These are phyloP conservation scores for Hypoxylon lienhwacheense DNA, from an alignment of 495 filamentous ascomycete genomes.

Conservation along the genomic window DNA sequence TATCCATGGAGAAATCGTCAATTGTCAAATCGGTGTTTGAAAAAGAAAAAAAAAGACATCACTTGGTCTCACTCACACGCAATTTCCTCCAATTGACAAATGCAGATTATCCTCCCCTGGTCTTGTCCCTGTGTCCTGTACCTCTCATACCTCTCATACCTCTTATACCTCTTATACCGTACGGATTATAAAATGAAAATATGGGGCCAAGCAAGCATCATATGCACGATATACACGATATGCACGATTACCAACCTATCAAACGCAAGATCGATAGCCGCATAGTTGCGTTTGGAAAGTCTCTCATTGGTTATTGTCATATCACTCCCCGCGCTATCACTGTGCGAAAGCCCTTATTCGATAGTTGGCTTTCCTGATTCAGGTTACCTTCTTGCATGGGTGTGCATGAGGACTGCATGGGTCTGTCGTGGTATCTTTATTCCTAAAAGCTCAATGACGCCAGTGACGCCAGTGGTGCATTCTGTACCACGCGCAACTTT, in stretches of 20 bases:
- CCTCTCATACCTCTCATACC: too few relatives aligned
- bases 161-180: too few relatives aligned
- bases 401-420: too few relatives aligned
- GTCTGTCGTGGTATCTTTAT: conserved; percentile 24
- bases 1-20: conserved; percentile 10
- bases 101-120: too few relatives aligned
- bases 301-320: conserved; percentile 33
- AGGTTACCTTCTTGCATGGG: conserved; percentile 27
- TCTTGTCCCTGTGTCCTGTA: conserved; percentile 14
- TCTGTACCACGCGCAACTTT: conserved; percentile 13
- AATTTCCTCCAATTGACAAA: conserved; percentile 9
- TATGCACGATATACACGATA: conserved; percentile 40
- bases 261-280: conserved; percentile 36
- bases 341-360: conserved; percentile 20
- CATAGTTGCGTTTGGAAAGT: conserved; percentile 33
- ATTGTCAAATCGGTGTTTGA: neutral
- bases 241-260: conserved; percentile 39
- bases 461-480: conserved; percentile 35
- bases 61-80: conserved; percentile 1
- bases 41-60: conserved; percentile 4
- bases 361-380: conserved; percentile 22
- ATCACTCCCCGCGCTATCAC: conserved; percentile 33
- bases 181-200: conserved; percentile 22
- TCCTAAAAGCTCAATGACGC: conserved; percentile 29
- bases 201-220: conserved; percentile 33